Evolutionary conservation across 257 asterid genomes (phyloP).

Genomic region (Ballota nigra): DNA sequence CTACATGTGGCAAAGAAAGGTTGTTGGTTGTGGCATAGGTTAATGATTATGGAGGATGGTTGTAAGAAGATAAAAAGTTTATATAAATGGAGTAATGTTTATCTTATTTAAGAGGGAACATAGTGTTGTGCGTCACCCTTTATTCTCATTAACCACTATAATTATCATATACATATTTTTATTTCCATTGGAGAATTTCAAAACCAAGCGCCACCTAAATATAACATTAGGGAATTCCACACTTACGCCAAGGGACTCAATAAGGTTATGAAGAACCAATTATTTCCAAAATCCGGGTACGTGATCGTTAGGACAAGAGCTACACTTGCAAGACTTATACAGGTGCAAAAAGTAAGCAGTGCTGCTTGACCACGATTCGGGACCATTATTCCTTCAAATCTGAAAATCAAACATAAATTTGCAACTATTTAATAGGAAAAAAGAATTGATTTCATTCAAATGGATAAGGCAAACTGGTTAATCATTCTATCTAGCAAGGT

Average conservation of each 20-base stretch:
- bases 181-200: too few species aligned
- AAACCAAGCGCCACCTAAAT: too few species aligned
- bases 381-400: slow-evolving; percentile 93
- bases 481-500: not conserved
- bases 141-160: too few species aligned
- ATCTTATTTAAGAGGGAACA: too few species aligned
- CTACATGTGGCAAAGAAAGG: too few species aligned
- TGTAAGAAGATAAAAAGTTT: too few species aligned
- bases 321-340: slow-evolving; percentile 87
- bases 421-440: not conserved
- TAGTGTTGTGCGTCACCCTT: too few species aligned
- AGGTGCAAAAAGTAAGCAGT: slow-evolving; percentile 84
- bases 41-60: too few species aligned
- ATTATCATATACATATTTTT: too few species aligned
- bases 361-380: slow-evolving; percentile 98
- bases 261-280: slow-evolving; percentile 75
- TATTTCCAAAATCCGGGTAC: slow-evolving; percentile 79
- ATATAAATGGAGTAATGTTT: too few species aligned
- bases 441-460: not conserved
- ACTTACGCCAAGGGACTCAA: slow-evolving; percentile 94
- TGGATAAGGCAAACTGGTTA: not conserved
- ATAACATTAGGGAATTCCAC: not conserved
- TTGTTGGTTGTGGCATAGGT: too few species aligned
- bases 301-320: slow-evolving; percentile 94
- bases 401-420: slow-evolving; percentile 17